phyloP scores from a whole-genome alignment of 768 basidiomycete genomes.

The Mycena leptocephala region DNA sequence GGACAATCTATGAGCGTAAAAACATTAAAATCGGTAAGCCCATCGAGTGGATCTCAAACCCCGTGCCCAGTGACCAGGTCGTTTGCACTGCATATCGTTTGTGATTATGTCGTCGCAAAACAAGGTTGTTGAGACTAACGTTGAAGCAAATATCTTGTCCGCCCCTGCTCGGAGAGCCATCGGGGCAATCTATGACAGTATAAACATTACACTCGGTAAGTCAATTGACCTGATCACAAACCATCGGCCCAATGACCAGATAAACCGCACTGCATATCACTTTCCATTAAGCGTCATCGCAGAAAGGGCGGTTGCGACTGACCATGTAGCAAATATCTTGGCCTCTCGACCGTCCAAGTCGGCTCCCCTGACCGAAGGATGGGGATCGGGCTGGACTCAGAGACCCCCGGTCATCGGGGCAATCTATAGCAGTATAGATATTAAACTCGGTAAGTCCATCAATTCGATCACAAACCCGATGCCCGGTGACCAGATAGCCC shows the following conservation, averaged over 20 bases:
- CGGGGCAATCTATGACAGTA: background rate
- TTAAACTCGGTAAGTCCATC: background rate
- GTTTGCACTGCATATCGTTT: background rate
- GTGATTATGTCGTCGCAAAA: background rate
- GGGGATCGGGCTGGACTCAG: background rate
- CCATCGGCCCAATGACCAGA: background rate
- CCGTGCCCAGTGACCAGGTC: background rate
- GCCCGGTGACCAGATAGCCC: background rate
- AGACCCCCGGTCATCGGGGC: background rate
- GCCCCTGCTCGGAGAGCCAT: background rate
- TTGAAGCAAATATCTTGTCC: background rate
- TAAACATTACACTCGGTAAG: background rate
- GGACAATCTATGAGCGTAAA: no score
- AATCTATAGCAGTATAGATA: background rate
- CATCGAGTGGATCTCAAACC: background rate
- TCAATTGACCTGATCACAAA: background rate
- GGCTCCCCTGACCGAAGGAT: background rate
- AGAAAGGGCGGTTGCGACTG: background rate
- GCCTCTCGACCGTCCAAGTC: background rate
- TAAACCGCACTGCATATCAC: background rate
- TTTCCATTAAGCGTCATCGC: background rate
- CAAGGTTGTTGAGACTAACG: background rate
- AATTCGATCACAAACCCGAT: background rate
- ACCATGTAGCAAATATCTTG: conserved; percentile 6
- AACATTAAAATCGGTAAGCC: no score